A percentile compares a stretch with the other conserved stretches of the same genome.
phyloP scores from a whole-genome alignment of 192 early-diverging fungal species.

The Chytriomyces hyalinus region DNA sequence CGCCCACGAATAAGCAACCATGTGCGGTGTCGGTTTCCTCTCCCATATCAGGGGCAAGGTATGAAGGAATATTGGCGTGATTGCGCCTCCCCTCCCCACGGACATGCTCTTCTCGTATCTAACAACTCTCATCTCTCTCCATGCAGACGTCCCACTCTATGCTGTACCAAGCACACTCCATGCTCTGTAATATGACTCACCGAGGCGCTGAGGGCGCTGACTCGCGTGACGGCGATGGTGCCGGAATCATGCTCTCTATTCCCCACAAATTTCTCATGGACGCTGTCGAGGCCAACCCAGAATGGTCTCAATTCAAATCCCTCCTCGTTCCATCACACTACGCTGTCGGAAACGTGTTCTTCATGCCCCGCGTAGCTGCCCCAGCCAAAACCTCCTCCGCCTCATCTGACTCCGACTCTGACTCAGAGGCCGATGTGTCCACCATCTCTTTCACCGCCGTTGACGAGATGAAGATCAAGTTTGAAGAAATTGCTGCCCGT shows the following conservation, averaged over 20 bases:
- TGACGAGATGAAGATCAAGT: slow-evolving; percentile 25
- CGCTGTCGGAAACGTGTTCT: slow-evolving; percentile 95
- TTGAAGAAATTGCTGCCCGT: slow-evolving; percentile 71
- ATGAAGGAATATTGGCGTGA: background rate
- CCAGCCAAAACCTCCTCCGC: slow-evolving; percentile 56
- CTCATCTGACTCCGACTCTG: slow-evolving; percentile 65
- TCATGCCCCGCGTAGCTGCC: slow-evolving; percentile 73
- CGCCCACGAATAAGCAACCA: slow-evolving; percentile 66
- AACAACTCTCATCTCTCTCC: background rate
- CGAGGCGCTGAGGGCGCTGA: slow-evolving; percentile 94
- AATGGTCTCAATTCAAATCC: slow-evolving; percentile 58
- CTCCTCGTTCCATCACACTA: slow-evolving; percentile 84
- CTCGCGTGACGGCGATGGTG: slow-evolving; percentile 95
- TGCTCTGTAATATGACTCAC: slow-evolving; percentile 99
- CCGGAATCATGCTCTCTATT: slow-evolving; percentile 96
- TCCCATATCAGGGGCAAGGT: slow-evolving; percentile 86
- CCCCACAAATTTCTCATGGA: slow-evolving; percentile 82
- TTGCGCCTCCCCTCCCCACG: background rate
- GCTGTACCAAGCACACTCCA: slow-evolving; percentile 83
- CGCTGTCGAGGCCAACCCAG: slow-evolving; percentile 57
- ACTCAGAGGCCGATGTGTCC: slow-evolving; percentile 64
- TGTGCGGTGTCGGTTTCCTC: slow-evolving; percentile 97
- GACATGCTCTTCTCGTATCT: background rate
- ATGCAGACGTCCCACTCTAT: slow-evolving; percentile 75
- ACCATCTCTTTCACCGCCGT: background rate